Evolutionary conservation across 2,329 filamentous ascomycete species (phyloP).

Genomic region (Xylaria sp.): DNA sequence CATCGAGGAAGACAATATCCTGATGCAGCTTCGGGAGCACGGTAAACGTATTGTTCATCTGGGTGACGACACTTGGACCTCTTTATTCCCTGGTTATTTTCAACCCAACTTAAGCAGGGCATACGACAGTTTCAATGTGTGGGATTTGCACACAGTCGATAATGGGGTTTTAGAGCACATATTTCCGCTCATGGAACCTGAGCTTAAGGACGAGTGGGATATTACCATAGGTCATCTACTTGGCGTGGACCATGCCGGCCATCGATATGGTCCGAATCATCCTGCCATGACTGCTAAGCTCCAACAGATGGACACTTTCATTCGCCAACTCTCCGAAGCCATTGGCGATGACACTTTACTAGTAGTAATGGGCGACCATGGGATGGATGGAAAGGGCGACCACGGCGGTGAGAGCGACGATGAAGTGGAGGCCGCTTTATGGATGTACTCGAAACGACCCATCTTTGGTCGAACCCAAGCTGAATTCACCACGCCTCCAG

Average conservation of each 20-base stretch:
- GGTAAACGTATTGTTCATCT: constrained; percentile 85
- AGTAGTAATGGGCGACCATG: constrained; percentile 98
- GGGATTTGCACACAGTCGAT: constrained; percentile 96
- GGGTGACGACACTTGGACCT: constrained; percentile 98
- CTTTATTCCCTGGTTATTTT: constrained; percentile 94
- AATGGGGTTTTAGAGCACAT: constrained; percentile 94
- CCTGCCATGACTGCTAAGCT: constrained; percentile 91
- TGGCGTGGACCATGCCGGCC: constrained; percentile 95
- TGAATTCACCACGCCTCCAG: constrained; percentile 67
- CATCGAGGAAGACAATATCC: constrained; percentile 89
- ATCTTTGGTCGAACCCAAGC: constrained; percentile 82
- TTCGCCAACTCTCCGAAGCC: constrained; percentile 75
- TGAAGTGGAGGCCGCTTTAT: constrained; percentile 91
- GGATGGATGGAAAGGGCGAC: constrained; percentile 97
- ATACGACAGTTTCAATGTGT: constrained; percentile 98
- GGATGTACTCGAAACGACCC: constrained; percentile 96
- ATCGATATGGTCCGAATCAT: constrained; percentile 94
- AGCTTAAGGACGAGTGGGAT: constrained; percentile 81
- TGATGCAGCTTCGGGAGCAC: constrained; percentile 74
- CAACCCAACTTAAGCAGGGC: constrained; percentile 84
- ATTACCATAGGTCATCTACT: constrained; percentile 94
- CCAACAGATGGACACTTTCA: constrained; percentile 86
- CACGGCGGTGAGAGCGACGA: constrained; percentile 99
- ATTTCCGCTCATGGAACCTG: constrained; percentile 78
- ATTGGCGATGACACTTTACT: constrained; percentile 89